Evolutionary conservation across 805 yeast genomes (phyloP), one percentile per base, ranked within the genome.

Genomic region (Sungouiozyma ichnusensis): DNA sequence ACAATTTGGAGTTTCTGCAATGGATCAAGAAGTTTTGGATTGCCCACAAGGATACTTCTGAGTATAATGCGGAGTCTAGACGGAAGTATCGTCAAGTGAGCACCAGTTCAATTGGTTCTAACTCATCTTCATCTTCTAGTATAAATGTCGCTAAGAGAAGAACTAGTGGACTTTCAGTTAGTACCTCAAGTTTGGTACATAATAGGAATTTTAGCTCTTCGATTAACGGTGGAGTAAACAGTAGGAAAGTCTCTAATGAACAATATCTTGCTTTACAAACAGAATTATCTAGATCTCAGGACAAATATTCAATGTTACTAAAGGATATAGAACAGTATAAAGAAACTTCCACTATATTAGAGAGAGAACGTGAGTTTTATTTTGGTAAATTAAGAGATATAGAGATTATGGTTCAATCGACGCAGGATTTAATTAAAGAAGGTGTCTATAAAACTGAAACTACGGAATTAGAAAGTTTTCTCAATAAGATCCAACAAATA

Each of bases 1-100:
- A 90, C 57, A 92, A 92, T 62, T 71, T 92, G 53, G 97, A 88
- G 65, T 83, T 92, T 54, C 66, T 88, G 48, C 99, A 92, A 65
- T 92, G 96, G 96, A 70, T 86, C 55, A 80, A 84, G 56, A 74
- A 73, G 53, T 79, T 69, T 54, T 90, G 97, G 97, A 69, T 71
- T 47, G 90, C 83, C 41, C 71, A 77, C 54, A 79, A 74, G 56
- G 81, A 80, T 43, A 80, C 79, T 42, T 70, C 74, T 31, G 74
- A 66, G 3, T 88, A 88, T 55, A 94, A 88, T 60, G 77, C 96
- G 1, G 60, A 62, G 13, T 58, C 75, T 0, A 68, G 87, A 48
- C 69, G 87, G 44, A 73, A 67, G 34, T 46, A 63, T 57, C 41
- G 57, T 41, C 48, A 60, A 3, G 47, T 48, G 11, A 44, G 45